Percentiles rank a stretch among this genome's conserved stretches.
Conservation (phyloP, 129 eudicot genomes). For the Oenanthe sinensis region DNA sequence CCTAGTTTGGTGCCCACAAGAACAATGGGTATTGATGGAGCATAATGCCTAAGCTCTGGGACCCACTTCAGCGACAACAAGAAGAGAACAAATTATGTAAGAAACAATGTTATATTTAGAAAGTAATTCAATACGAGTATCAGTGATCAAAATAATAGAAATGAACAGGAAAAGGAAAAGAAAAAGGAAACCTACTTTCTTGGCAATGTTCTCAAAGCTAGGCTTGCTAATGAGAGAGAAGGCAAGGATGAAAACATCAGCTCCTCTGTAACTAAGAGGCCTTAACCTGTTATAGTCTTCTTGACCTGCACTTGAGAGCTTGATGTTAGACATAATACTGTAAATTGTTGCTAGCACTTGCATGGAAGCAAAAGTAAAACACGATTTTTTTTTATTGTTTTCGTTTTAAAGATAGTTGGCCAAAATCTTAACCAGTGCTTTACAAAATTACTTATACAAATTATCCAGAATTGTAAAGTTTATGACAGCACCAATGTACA, state of each 20-base stretch:
- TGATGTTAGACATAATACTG: background rate
- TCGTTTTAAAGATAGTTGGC: background rate
- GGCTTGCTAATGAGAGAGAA: constrained; percentile 75
- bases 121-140: background rate
- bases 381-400: background rate
- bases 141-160: background rate
- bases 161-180: background rate
- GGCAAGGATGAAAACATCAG: constrained; percentile 82
- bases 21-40: constrained; percentile 72
- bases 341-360: background rate
- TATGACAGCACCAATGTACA: background rate
- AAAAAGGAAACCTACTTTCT: constrained; percentile 36
- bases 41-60: constrained; percentile 80
- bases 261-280: constrained; percentile 87
- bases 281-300: constrained; percentile 79
- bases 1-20: constrained; percentile 88
- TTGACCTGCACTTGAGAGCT: constrained; percentile 42
- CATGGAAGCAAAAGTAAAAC: background rate
- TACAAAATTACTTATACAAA: background rate
- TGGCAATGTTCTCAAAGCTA: constrained; percentile 71
- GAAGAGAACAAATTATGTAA: constrained; percentile 11
- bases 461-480: background rate
- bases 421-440: background rate
- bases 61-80: constrained; percentile 52
- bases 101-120: background rate